These are phyloP conservation scores for Phaffia australis DNA, from an alignment of 768 basidiomycete genomes.

Conservation along the genomic window DNA sequence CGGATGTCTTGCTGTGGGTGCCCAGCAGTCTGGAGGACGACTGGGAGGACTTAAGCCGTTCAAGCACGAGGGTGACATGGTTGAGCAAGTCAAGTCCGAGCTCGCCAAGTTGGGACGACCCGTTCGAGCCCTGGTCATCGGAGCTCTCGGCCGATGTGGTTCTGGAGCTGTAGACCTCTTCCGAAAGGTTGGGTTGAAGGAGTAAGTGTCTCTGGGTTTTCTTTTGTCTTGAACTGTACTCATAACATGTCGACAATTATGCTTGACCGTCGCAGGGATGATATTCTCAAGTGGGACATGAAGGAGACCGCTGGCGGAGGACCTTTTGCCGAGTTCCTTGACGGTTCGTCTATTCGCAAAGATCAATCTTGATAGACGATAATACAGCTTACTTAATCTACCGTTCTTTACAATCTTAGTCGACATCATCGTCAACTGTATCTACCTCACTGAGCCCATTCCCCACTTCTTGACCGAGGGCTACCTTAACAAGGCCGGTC, in stretches of 20 bases:
- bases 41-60: slow-evolving; percentile 70
- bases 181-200: slow-evolving; percentile 83
- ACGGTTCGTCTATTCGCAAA: slow-evolving; percentile 40
- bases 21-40: slow-evolving; percentile 47
- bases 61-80: slow-evolving; percentile 72
- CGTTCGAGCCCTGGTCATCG: slow-evolving; percentile 82
- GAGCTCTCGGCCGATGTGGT: slow-evolving; percentile 89
- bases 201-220: slow-evolving; percentile 48
- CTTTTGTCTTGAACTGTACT: background rate
- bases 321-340: slow-evolving; percentile 87
- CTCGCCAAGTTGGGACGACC: slow-evolving; percentile 45
- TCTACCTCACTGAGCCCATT: slow-evolving; percentile 61
- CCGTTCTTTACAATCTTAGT: slow-evolving; percentile 40
- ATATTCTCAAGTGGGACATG: slow-evolving; percentile 97
- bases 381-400: background rate
- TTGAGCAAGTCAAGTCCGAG: slow-evolving; percentile 58
- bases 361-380: no score
- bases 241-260: slow-evolving; percentile 8
- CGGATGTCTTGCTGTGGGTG: slow-evolving; percentile 55
- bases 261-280: slow-evolving; percentile 47
- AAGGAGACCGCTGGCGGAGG: slow-evolving; percentile 93
- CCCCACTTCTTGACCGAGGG: slow-evolving; percentile 40
- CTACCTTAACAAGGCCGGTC: slow-evolving; percentile 61
- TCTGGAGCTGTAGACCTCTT: slow-evolving; percentile 91
- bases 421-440: slow-evolving; percentile 98